Base-by-base conservation (phyloP, 83 land plant species). In the Thuja plicata region DNA sequence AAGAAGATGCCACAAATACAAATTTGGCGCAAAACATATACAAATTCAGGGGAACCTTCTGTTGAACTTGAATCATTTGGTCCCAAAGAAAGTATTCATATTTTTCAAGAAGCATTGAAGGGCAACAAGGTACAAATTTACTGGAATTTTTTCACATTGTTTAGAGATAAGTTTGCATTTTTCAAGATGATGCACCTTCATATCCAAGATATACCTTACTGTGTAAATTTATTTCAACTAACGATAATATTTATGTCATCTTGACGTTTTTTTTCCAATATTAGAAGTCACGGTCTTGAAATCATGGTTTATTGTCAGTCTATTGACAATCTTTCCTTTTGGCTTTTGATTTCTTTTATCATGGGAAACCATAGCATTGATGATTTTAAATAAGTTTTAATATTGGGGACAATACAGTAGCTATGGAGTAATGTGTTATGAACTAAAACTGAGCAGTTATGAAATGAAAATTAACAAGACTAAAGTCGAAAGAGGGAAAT, bases 71-170 rank as follows among this genome's bases (percentile, higher is more conserved):
- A 94, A 87, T 60, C 92, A 0, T 95, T 92, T 87, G 92, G 90
- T 46, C 92, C 94, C 34, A 85, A 86, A 54, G 91, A 93, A n/a
- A 88, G 94, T 86, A 55, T 88, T 87, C 16, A 80, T 66, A 50
- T 97, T 37, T 95, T 97, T 90, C 90, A 92, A 90, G 95, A 96
- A 90, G 97, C 99, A 15, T 89, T 97, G 82, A 93, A 87, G 89
- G 88, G 92, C 55, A 97, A 97, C 85, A 92, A 89, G 96, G 98
- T 97, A 91, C 81, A 24, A 43, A 38, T 85, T n/a, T 27, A 62
- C n/a, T 21, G 70, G 3, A 24, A 5, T 62, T 62, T 24, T 4
- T 57, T 62, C 5, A 62, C 19, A 62, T 21, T 21, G n/a, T 62
- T 19, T 62, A 62, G 24, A 24, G 70, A 62, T 24, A 62, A 62